Percentiles rank a stretch among this genome's conserved stretches.
Evolutionary conservation across 768 basidiomycete species (phyloP).

Genomic region (Kwoniella heveanensis): DNA sequence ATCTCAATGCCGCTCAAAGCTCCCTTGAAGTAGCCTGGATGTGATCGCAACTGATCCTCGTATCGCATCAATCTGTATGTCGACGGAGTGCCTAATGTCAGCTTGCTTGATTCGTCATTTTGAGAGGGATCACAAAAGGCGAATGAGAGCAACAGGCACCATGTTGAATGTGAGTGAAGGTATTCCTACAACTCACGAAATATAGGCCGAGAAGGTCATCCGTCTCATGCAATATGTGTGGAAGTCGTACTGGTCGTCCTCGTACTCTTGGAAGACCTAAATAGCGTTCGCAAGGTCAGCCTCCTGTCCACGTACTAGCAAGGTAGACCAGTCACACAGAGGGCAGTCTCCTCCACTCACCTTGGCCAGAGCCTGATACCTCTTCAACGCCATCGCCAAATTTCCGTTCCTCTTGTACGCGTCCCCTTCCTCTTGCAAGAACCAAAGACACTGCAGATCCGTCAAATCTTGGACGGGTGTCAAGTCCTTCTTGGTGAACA

Average conservation of each 20-base stretch:
- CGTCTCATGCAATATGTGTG: constrained; percentile 91
- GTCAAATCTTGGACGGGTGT: constrained; percentile 77
- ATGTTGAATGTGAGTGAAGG: background rate
- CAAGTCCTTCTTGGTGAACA: constrained; percentile 96
- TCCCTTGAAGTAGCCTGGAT: constrained; percentile 73
- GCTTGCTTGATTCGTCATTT: background rate
- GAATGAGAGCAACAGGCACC: background rate
- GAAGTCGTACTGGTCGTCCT: constrained; percentile 98
- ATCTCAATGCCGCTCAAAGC: constrained; percentile 74
- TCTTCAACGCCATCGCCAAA: constrained; percentile 78
- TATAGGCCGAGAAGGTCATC: constrained; percentile 80
- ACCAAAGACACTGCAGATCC: constrained; percentile 93
- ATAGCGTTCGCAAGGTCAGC: background rate
- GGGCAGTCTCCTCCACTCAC: constrained; percentile 57
- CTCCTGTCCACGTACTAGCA: no score
- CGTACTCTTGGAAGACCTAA: constrained; percentile 79
- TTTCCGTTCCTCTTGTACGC: constrained; percentile 68
- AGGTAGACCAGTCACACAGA: no score
- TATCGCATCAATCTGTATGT: constrained; percentile 73
- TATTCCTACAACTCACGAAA: constrained; percentile 65
- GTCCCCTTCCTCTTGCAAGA: constrained; percentile 78
- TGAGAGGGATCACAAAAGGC: no score
- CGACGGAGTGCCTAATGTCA: constrained; percentile 20
- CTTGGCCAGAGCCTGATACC: constrained; percentile 74
- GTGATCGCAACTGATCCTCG: constrained; percentile 77